Conservation (phyloP, 1,284 basidiomycete genomes). For the Coniophora puteana region DNA sequence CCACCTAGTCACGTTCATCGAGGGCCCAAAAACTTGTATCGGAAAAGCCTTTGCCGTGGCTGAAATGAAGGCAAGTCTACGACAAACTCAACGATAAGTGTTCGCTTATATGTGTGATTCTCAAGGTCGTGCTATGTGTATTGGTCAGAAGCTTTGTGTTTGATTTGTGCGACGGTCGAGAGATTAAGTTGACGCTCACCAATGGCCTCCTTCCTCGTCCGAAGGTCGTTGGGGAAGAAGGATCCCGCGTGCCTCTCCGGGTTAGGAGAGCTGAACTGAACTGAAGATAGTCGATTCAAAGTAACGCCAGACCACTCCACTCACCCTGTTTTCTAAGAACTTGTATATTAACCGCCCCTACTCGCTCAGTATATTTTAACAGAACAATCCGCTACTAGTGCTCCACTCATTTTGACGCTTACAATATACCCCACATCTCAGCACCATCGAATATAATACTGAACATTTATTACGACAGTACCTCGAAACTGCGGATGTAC, state of each 20-base stretch:
- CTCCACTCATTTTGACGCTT: too few species aligned
- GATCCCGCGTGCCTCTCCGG: conserved; percentile 6
- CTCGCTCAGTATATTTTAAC: too few species aligned
- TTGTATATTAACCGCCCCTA: too few species aligned
- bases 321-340: too few species aligned
- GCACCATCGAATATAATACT: too few species aligned
- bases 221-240: conserved; percentile 8
- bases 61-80: conserved; percentile 1
- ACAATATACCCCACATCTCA: too few species aligned
- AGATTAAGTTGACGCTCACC: conserved; percentile 6
- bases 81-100: too few species aligned
- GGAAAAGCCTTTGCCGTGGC: conserved; percentile 1
- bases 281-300: too few species aligned
- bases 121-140: conserved; percentile 1
- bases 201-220: conserved; percentile 8
- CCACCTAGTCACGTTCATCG: conserved; percentile 41
- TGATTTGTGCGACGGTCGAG: conserved; percentile 1
- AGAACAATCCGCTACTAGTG: too few species aligned
- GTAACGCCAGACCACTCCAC: too few species aligned
- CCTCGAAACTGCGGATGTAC: too few species aligned
- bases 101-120: not conserved
- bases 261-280: conserved; percentile 1
- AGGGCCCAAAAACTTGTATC: conserved; percentile 41
- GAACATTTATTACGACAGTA: too few species aligned
- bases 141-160: conserved; percentile 7